Evolutionary conservation across 2,329 filamentous ascomycete species (phyloP), one percentile per base, ranked within the genome.

Genomic region (Alternaria ventricosa): DNA sequence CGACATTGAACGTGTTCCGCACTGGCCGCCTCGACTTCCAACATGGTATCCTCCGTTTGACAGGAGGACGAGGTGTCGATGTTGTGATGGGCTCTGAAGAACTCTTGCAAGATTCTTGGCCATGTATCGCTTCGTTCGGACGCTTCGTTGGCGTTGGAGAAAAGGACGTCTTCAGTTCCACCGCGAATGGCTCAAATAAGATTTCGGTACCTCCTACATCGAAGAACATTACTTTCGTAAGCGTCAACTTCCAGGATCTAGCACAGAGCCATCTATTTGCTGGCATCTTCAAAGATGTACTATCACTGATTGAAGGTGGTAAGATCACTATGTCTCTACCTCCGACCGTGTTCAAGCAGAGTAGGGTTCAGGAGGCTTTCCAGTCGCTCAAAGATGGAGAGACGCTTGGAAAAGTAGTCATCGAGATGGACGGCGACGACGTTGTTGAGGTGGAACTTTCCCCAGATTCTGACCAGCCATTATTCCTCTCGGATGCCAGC

Each of bases 31-130:
- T 33, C 1, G 30, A 57, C 18, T 61, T 67, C 6, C 46, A 30
- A 8, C 53, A 68, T 6, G 55, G 41, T 2, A 53, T 71, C 5
- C 47, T 43, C 1, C 62, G 60, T 9, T 45, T 68, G 45, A 70
- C 79, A 1, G 54, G 68, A 0, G 70, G 66, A 13, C 27, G 51
- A n/a, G 79, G 79, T 11, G 74, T 80, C 3, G 77, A 80, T 60
- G 69, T 78, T 6, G 66, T 80, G 5, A 43, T 81, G 18, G 80
- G 79, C 64, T 68, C 68, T n/a, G 75, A 71, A 1, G 67, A 71
- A 15, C 30, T 57, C 8, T 63, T 75, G 4, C 60, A 60, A 3
- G 51, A 57, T 41, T 70, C 67, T 5, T 76, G 69, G 73, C 45
- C 69, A 7, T 72, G 70, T 49, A 27, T 79, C 7, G 77, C 78